Conservation (phyloP, 306 rosid species). For the Ormosia emarginata region DNA sequence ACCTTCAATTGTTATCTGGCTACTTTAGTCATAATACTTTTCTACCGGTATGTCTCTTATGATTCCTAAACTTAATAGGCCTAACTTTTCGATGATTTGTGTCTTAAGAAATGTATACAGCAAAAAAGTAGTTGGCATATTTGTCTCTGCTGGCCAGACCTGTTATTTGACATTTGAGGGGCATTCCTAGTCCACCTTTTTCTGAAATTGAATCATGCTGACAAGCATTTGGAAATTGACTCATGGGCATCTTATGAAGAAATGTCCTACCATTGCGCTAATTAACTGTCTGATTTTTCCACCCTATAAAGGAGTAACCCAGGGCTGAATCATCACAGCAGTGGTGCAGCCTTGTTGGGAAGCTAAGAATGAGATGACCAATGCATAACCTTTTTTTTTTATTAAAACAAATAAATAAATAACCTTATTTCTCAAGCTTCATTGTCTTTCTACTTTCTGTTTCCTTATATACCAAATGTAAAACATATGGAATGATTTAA, state of each 20-base stretch:
- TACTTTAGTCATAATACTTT: background rate
- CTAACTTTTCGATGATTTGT: background rate
- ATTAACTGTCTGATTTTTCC: background rate
- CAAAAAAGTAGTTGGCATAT: background rate
- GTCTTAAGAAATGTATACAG: background rate
- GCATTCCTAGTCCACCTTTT: background rate
- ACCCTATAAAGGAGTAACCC: background rate
- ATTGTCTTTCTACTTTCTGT: background rate
- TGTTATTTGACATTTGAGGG: background rate
- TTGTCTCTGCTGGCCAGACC: background rate
- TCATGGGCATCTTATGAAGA: background rate
- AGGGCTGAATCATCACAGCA: background rate
- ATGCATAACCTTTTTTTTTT: background rate
- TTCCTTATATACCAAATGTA: background rate
- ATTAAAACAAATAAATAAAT: background rate
- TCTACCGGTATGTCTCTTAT: background rate
- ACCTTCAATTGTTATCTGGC: background rate
- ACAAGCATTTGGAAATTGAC: background rate
- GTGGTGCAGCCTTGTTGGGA: background rate
- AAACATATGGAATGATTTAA: background rate
- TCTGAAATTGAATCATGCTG: background rate
- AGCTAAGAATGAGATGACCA: background rate
- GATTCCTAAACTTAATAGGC: background rate
- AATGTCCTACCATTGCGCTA: background rate
- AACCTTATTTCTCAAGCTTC: conserved; percentile 16